Evolutionary conservation across 1,139 yeast species (phyloP).

Genomic region (Candida albicans): DNA sequence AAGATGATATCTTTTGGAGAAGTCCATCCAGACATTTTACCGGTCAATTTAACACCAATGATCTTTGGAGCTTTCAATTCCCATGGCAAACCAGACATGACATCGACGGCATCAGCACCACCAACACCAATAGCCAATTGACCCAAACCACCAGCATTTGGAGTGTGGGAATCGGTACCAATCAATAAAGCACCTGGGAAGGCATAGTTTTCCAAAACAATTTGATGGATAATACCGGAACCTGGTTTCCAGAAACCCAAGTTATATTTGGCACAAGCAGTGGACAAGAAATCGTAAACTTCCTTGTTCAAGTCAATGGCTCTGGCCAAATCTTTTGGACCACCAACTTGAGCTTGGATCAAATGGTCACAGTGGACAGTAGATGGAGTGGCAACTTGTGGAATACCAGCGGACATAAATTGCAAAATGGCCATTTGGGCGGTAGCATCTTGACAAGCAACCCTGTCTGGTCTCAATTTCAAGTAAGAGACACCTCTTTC

Average conservation of each 20-base stretch:
- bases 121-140: slow-evolving; percentile 98
- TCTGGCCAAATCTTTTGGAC: slow-evolving; percentile 87
- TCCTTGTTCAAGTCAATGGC: slow-evolving; percentile 94
- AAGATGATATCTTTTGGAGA: slow-evolving; percentile 96
- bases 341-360: slow-evolving; percentile 97
- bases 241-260: slow-evolving; percentile 99
- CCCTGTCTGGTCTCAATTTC: slow-evolving; percentile 98
- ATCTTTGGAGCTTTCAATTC: slow-evolving; percentile 95
- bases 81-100: slow-evolving; percentile 97
- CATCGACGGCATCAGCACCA: slow-evolving; percentile 99
- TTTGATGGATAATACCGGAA: slow-evolving; percentile 97
- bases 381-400: slow-evolving; percentile 92
- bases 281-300: slow-evolving; percentile 90
- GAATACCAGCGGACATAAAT: slow-evolving; percentile 97
- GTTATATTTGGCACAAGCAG: slow-evolving; percentile 96
- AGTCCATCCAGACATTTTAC: slow-evolving; percentile 85
- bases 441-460: slow-evolving; percentile 99
- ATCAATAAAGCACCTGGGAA: slow-evolving; percentile 95
- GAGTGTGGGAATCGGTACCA: slow-evolving; percentile 97
- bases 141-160: slow-evolving; percentile 97
- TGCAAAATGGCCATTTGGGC: slow-evolving; percentile 99
- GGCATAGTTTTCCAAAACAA: slow-evolving; percentile 90
- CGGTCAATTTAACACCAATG: slow-evolving; percentile 88
- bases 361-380: slow-evolving; percentile 99
- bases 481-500: slow-evolving; percentile 95